Conservation (phyloP, 129 eudicot species). For the sunflower (Helianthus annuus) region HanXRQr2.0-SUNRISE NC_035442.2:10859885-10860384, state of each 20-base stretch:
- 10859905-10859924: too few relatives aligned
- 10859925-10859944: too few relatives aligned
- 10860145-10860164: constrained; percentile 15
- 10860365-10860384: constrained; percentile 23
- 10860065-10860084: constrained; percentile 18
- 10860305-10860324: constrained; percentile 11
- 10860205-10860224: not conserved
- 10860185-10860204: not conserved
- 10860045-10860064: constrained; percentile 9
- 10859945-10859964: too few relatives aligned
- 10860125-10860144: constrained; percentile 13
- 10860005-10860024: too few relatives aligned
- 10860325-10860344: not conserved
- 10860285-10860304: constrained; percentile 7
- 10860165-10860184: constrained; percentile 10
- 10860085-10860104: not conserved
- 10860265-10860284: not conserved
- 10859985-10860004: too few relatives aligned
- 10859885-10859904: not conserved
- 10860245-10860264: constrained; percentile 15
- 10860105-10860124: not conserved
- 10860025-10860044: too few relatives aligned
- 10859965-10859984: too few relatives aligned
- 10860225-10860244: constrained; percentile 1
- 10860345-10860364: not conserved